Evolutionary conservation across 495 filamentous ascomycete species (phyloP), one percentile per base, ranked within the genome.

Genomic region (Astrothelium macrocarpum): DNA sequence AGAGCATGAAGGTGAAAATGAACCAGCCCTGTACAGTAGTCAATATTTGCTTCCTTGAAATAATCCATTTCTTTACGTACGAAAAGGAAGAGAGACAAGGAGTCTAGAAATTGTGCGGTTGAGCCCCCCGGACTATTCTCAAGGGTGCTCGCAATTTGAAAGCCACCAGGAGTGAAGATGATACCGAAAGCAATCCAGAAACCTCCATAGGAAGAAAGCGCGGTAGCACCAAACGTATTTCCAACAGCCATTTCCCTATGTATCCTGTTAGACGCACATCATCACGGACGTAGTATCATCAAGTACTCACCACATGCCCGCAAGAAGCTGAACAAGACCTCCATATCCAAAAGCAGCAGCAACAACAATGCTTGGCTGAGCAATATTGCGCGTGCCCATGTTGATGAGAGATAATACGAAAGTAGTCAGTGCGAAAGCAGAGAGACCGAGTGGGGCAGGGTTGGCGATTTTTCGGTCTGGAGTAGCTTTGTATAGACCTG

Each of bases 151-250:
- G 79, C 64, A 49, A 91, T 88, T 20, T 81, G 71, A 69, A 89
- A 88, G 32, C 87, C 88, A 64, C 85, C 83, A 0, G 91, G 90
- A 31, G 93, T 96, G 69, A 96, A 77, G 70, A 95, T 82, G 78
- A 97, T 90, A 69, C 82, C 94, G 72, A 89, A 92, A 31, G 90
- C 82, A 70, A 98, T 80, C 94, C 94, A 98, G 85, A 98, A 98
- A 68, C 93, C 94, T 68, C 94, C 94, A 75, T 93, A 98, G 5
- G 94, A 97, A 11, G 91, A 94, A 67, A 98, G 83, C 60, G 94
- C 94, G 60, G 92, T 97, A 62, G 92, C 94, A 86, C 91, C 94
- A 66, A 98, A 98, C 46, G 94, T 96, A 84, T 80, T 97, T 65
- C 92, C 94, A 10, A 95, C 85, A 62, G 93, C 94, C 91, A 96